These are phyloP conservation scores for Metarhizium sp. DNA, from an alignment of 2,329 filamentous ascomycete genomes.

Conservation along the genomic window DNA sequence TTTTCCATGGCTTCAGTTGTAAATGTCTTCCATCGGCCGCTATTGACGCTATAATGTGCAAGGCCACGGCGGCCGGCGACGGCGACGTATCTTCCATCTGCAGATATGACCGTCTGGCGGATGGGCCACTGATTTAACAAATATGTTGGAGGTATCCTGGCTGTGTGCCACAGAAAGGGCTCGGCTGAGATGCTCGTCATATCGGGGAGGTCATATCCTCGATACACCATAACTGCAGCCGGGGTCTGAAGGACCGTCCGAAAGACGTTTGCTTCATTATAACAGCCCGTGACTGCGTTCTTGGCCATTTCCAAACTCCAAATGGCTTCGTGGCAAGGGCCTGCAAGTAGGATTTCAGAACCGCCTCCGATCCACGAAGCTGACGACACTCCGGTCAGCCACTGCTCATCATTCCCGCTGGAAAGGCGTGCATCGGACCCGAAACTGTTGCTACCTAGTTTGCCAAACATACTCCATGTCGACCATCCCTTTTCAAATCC, in stretches of 20 bases:
- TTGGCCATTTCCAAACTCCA: constrained; percentile 90
- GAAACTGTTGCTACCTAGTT: constrained; percentile 79
- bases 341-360: constrained; percentile 71
- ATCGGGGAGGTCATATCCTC: constrained; percentile 85
- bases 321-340: constrained; percentile 62
- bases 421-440: constrained; percentile 55
- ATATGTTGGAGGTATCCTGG: constrained; percentile 76
- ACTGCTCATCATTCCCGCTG: constrained; percentile 63
- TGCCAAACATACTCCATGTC: constrained; percentile 96
- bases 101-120: constrained; percentile 73
- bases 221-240: constrained; percentile 81
- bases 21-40: constrained; percentile 93
- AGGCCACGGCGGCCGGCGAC: constrained; percentile 89
- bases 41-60: constrained; percentile 91
- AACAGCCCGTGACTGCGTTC: constrained; percentile 87
- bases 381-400: constrained; percentile 70
- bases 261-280: constrained; percentile 83
- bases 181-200: constrained; percentile 87
- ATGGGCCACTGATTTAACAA: constrained; percentile 92
- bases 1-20: constrained; percentile 72
- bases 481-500: constrained; percentile 91
- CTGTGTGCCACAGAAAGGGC: constrained; percentile 88
- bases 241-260: constrained; percentile 84
- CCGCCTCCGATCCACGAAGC: constrained; percentile 84
- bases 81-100: constrained; percentile 88